phyloP scores from a whole-genome alignment of 768 basidiomycete genomes.

The Trichaptum fuscoviolaceum region DNA sequence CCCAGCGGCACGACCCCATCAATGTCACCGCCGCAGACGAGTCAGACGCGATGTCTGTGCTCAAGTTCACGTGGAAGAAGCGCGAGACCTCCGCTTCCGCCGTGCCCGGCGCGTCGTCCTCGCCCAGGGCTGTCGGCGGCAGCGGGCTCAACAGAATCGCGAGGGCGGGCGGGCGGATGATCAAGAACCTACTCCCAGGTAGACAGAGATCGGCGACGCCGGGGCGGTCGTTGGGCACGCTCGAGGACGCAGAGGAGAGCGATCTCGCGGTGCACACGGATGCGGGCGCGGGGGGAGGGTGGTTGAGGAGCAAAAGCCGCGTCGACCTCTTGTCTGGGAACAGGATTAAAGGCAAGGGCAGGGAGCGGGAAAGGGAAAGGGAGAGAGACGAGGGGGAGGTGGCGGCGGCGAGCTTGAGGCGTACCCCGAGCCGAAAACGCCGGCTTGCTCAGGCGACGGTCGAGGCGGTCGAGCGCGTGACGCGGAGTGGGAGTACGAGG shows the following conservation, averaged over 20 bases:
- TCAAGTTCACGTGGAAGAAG: slow-evolving; percentile 56
- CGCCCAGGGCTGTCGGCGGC: background rate
- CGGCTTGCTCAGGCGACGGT: background rate
- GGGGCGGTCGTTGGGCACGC: background rate
- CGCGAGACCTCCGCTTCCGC: slow-evolving; percentile 9
- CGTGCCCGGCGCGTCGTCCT: background rate
- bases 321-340: background rate
- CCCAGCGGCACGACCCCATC: slow-evolving; percentile 41
- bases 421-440: background rate
- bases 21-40: slow-evolving; percentile 75
- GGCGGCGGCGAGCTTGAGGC: background rate
- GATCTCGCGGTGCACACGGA: background rate
- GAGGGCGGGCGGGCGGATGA: background rate
- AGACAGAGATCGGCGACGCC: background rate
- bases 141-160: background rate
- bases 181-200: background rate
- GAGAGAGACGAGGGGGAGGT: background rate
- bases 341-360: background rate
- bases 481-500: background rate
- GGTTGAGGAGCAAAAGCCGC: background rate
- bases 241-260: background rate
- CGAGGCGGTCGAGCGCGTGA: background rate
- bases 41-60: slow-evolving; percentile 61
- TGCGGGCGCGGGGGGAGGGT: background rate
- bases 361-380: background rate